Conservation (phyloP, 257 asterid genomes). For the Nicotiana sylvestris region DNA sequence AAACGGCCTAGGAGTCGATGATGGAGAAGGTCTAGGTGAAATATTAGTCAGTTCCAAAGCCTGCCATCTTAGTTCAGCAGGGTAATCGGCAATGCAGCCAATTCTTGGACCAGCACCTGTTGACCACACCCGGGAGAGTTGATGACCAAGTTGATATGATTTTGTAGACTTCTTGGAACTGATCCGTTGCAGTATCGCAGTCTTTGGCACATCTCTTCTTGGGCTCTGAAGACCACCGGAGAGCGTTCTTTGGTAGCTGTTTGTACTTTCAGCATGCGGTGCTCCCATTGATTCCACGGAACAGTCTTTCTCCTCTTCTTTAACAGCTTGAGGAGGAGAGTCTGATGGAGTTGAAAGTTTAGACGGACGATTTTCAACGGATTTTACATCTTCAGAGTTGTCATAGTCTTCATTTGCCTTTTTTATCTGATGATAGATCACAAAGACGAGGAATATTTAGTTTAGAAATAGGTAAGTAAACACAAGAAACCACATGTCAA, state of each 20-base stretch:
- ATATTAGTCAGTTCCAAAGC: conserved; percentile 83
- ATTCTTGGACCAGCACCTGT: conserved; percentile 94
- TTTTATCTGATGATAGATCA: conserved; percentile 40
- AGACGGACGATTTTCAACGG: conserved; percentile 15
- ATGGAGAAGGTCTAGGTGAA: conserved; percentile 46
- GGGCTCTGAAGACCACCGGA: conserved; percentile 90
- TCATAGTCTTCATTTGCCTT: conserved; percentile 67
- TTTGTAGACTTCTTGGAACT: conserved; percentile 70
- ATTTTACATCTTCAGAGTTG: conserved; percentile 23
- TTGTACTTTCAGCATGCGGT: conserved; percentile 26
- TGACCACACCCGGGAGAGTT: conserved; percentile 67
- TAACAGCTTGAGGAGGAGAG: conserved; percentile 23
- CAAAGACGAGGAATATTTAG: background rate
- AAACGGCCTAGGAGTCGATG: conserved; percentile 31
- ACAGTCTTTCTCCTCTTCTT: conserved; percentile 24
- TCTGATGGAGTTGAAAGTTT: conserved; percentile 24
- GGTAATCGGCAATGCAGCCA: conserved; percentile 92
- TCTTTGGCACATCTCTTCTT: conserved; percentile 64
- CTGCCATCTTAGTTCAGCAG: conserved; percentile 69
- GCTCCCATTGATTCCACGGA: conserved; percentile 27
- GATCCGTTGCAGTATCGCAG: conserved; percentile 59
- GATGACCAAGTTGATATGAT: conserved; percentile 80
- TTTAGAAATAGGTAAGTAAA: background rate
- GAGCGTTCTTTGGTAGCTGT: conserved; percentile 59
- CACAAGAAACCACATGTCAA: background rate